Conservation (phyloP, 1,284 basidiomycete genomes). For the Coniferiporia weirii region DNA sequence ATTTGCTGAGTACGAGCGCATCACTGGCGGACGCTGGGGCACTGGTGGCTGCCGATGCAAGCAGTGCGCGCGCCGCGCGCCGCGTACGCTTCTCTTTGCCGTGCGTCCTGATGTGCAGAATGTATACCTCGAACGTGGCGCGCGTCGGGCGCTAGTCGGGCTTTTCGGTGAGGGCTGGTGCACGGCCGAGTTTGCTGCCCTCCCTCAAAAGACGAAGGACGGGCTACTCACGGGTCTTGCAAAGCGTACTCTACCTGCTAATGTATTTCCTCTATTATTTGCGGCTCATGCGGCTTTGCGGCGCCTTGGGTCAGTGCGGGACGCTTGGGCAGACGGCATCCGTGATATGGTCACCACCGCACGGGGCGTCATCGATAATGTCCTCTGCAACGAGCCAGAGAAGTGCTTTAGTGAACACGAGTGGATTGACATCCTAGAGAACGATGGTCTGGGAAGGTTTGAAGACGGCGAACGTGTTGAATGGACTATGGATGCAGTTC, state of each 20-base stretch:
- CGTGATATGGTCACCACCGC: constrained; percentile 59
- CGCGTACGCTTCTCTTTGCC: constrained; percentile 79
- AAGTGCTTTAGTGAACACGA: constrained; percentile 63
- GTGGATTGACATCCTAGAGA: constrained; percentile 67
- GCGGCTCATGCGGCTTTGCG: constrained; percentile 60
- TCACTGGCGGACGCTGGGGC: constrained; percentile 70
- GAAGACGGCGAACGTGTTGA: constrained; percentile 71
- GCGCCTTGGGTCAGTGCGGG: constrained; percentile 48
- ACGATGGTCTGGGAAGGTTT: constrained; percentile 58
- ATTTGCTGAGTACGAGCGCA: constrained; percentile 67
- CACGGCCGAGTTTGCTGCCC: constrained; percentile 66
- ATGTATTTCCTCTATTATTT: constrained; percentile 62
- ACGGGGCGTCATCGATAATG: constrained; percentile 54
- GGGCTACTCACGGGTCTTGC: constrained; percentile 65
- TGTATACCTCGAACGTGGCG: constrained; percentile 60
- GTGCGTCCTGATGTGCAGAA: constrained; percentile 72
- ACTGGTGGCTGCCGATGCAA: constrained; percentile 75
- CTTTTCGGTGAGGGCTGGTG: constrained; percentile 86
- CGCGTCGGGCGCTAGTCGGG: constrained; percentile 68
- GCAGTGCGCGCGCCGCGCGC: constrained; percentile 72
- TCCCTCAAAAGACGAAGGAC: constrained; percentile 64
- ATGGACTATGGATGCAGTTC: constrained; percentile 60
- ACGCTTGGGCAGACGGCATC: constrained; percentile 63
- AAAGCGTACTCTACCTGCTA: constrained; percentile 58
- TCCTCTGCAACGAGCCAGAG: constrained; percentile 54